Evolutionary conservation across 257 asterid genomes (phyloP).

Genomic region (Scutellaria galericulata): DNA sequence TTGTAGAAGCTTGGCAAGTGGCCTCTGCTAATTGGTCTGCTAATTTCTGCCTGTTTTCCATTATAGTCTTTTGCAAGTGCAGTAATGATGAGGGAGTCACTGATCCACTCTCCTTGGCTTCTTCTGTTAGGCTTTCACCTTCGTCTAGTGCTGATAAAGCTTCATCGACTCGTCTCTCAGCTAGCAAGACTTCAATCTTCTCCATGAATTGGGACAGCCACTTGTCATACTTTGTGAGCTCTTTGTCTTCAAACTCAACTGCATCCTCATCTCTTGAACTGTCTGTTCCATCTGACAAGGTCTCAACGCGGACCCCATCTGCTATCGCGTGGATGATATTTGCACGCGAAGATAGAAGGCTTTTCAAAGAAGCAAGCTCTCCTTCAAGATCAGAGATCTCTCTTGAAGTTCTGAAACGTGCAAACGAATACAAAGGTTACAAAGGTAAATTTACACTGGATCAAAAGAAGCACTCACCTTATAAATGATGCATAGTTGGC

Average conservation of each 20-base stretch:
- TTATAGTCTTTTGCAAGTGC: slow-evolving; percentile 53
- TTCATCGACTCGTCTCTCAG: slow-evolving; percentile 83
- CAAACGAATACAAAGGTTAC: slow-evolving; percentile 18
- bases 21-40: slow-evolving; percentile 81
- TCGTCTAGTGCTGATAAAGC: slow-evolving; percentile 72
- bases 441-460: not conserved
- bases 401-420: slow-evolving; percentile 72
- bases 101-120: slow-evolving; percentile 37
- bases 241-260: slow-evolving; percentile 41
- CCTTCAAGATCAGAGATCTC: slow-evolving; percentile 96
- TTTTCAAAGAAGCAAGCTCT: slow-evolving; percentile 79
- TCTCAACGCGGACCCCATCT: slow-evolving; percentile 69
- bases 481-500: slow-evolving; percentile 89
- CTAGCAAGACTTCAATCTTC: slow-evolving; percentile 70
- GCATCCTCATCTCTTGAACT: slow-evolving; percentile 43
- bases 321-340: slow-evolving; percentile 68
- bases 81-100: slow-evolving; percentile 48
- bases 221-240: slow-evolving; percentile 57
- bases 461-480: slow-evolving; percentile 49
- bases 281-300: slow-evolving; percentile 53
- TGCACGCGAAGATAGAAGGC: slow-evolving; percentile 72
- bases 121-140: slow-evolving; percentile 60
- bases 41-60: slow-evolving; percentile 67
- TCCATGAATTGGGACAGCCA: slow-evolving; percentile 71
- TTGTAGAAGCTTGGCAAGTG: slow-evolving; percentile 70